Percentiles rank a stretch among this genome's conserved stretches.
Conservation (phyloP, 2,329 filamentous ascomycete species). For the Fusarium solani-melongenae region DNA sequence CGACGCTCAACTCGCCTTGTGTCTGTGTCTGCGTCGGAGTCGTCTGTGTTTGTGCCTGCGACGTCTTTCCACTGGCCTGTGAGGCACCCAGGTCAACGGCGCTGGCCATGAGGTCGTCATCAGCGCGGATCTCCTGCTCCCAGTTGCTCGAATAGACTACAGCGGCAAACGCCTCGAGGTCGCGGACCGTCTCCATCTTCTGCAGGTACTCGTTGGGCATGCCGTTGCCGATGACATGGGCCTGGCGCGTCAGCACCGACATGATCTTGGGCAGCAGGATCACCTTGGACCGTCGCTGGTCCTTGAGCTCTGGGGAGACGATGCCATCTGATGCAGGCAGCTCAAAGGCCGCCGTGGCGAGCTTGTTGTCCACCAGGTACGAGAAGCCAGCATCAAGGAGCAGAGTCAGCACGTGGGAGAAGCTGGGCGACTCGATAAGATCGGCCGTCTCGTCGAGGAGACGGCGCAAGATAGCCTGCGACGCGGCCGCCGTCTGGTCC, state of each 20-base stretch:
- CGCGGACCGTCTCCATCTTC: conserved; percentile 79
- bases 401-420: conserved; percentile 85
- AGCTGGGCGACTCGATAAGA: conserved; percentile 92
- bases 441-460: conserved; percentile 96
- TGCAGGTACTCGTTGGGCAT: conserved; percentile 77
- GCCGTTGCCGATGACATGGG: conserved; percentile 87
- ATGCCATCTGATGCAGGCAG: conserved; percentile 46
- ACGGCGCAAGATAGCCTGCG: conserved; percentile 75
- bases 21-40: conserved; percentile 9
- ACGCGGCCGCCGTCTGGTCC: conserved; percentile 53
- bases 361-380: conserved; percentile 82
- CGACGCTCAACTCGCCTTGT: conserved; percentile 60
- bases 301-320: conserved; percentile 63
- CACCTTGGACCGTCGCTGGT: conserved; percentile 67
- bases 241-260: conserved; percentile 90
- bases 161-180: conserved; percentile 85
- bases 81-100: conserved; percentile 48
- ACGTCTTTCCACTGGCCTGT: conserved; percentile 16
- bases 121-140: conserved; percentile 69
- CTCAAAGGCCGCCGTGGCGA: conserved; percentile 83
- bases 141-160: conserved; percentile 90
- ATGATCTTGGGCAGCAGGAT: conserved; percentile 85
- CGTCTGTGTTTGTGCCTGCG: conserved; percentile 28
- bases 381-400: conserved; percentile 91
- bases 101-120: conserved; percentile 56